Percentiles rank a stretch among this genome's conserved stretches.
These are phyloP conservation scores for Takashimella tepidaria DNA, from an alignment of 1,284 basidiomycete genomes.

Conservation along the genomic window DNA sequence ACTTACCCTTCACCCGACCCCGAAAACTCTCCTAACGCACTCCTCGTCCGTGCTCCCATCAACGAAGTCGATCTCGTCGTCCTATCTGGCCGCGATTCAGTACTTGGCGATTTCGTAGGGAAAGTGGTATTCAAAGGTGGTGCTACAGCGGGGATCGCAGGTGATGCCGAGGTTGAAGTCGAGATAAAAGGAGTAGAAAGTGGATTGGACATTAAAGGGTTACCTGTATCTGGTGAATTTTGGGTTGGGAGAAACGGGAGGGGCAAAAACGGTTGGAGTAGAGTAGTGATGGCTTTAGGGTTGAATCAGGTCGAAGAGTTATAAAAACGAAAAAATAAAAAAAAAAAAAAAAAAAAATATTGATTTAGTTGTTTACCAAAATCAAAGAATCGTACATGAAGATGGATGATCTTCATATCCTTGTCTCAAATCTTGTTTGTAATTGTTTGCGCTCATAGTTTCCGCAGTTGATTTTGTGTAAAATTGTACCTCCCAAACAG, in stretches of 20 bases:
- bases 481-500: too few relatives aligned
- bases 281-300: too few relatives aligned
- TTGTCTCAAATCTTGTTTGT: too few relatives aligned
- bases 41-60: conserved; percentile 41
- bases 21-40: conserved; percentile 13
- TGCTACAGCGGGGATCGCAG: conserved; percentile 44
- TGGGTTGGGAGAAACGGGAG: conserved; percentile 18
- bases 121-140: conserved; percentile 47
- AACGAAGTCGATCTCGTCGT: conserved; percentile 40
- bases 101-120: conserved; percentile 42
- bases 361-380: too few relatives aligned
- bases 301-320: too few relatives aligned
- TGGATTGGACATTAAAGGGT: conserved; percentile 22
- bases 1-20: conserved; percentile 12
- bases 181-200: conserved; percentile 29
- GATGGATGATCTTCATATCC: too few relatives aligned
- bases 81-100: conserved; percentile 35
- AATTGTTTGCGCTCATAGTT: too few relatives aligned
- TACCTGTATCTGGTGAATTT: conserved; percentile 43
- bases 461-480: too few relatives aligned
- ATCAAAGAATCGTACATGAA: too few relatives aligned
- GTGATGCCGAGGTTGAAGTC: conserved; percentile 33
- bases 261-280: too few relatives aligned
- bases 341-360: too few relatives aligned
- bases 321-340: too few relatives aligned